phyloP scores from a whole-genome alignment of 805 yeast species.

The Wickerhamomyces chaumierensis region DNA sequence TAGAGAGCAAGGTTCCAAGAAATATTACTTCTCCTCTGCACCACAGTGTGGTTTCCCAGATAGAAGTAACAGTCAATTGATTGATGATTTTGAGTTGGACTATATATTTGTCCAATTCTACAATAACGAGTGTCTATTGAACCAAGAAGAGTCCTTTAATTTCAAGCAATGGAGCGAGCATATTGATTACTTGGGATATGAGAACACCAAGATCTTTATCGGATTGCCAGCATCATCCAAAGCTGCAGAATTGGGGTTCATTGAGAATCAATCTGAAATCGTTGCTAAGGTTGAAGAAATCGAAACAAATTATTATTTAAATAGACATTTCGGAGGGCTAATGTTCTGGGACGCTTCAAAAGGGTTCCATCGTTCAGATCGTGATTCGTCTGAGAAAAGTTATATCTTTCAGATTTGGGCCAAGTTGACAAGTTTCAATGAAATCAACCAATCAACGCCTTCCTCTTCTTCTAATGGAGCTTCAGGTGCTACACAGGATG shows the following conservation, averaged over 20 bases:
- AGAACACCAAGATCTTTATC: slow-evolving; percentile 40
- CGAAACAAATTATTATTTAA: not conserved
- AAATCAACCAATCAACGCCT: slow-evolving; percentile 4
- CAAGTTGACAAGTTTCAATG: slow-evolving; percentile 7
- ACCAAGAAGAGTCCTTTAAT: slow-evolving; percentile 25
- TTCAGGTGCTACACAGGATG: too few relatives aligned
- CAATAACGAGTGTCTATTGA: slow-evolving; percentile 43
- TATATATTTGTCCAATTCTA: slow-evolving; percentile 67
- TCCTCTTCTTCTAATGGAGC: too few relatives aligned
- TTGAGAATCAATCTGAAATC: slow-evolving; percentile 26
- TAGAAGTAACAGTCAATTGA: slow-evolving; percentile 33
- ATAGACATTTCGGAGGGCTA: slow-evolving; percentile 66
- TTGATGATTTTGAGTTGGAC: slow-evolving; percentile 46
- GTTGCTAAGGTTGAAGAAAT: slow-evolving; percentile 17
- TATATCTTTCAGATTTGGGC: slow-evolving; percentile 15
- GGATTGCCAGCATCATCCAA: slow-evolving; percentile 49
- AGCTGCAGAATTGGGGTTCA: slow-evolving; percentile 51
- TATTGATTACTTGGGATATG: slow-evolving; percentile 18
- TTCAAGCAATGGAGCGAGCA: slow-evolving; percentile 37
- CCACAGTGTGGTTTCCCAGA: slow-evolving; percentile 77
- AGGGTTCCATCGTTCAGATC: slow-evolving; percentile 33
- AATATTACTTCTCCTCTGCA: slow-evolving; percentile 60
- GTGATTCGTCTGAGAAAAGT: slow-evolving; percentile 19
- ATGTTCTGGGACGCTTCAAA: slow-evolving; percentile 89
- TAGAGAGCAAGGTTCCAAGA: slow-evolving; percentile 31